phyloP scores from a whole-genome alignment of 2,329 filamentous ascomycete species.

The Orbilia javanica region DNA sequence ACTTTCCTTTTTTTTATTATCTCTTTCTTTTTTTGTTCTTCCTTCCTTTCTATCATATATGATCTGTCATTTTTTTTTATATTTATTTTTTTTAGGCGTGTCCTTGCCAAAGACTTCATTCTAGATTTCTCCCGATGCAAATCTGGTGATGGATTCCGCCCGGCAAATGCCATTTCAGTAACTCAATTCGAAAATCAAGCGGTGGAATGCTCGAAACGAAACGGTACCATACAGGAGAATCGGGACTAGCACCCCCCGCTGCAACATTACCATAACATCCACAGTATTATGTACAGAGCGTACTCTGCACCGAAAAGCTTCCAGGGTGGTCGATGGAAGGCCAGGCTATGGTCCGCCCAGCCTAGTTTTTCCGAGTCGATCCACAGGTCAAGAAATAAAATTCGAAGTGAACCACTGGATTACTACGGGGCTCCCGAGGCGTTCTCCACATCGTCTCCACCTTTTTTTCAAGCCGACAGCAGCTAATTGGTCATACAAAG shows the following conservation, averaged over 20 bases:
- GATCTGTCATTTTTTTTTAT: conserved; percentile 28
- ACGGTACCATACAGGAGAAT: conserved; percentile 25
- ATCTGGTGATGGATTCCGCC: conserved; percentile 22
- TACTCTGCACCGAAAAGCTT: not conserved
- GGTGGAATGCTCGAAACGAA: conserved; percentile 29
- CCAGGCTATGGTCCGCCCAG: conserved; percentile 21
- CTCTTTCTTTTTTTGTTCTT: no score
- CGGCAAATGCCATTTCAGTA: conserved; percentile 46
- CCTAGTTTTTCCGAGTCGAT: conserved; percentile 47
- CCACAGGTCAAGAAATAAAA: conserved; percentile 53
- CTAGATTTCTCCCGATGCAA: not conserved
- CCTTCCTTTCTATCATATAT: conserved; percentile 22
- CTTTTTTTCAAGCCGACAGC: conserved; percentile 13
- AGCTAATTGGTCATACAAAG: not conserved
- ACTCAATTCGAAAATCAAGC: conserved; percentile 32
- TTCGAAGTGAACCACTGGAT: conserved; percentile 49
- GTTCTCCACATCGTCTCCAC: conserved; percentile 46
- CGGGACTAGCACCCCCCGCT: conserved; percentile 11
- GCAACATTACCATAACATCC: not conserved
- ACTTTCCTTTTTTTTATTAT: not conserved
- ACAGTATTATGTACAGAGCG: no score
- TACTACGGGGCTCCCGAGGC: conserved; percentile 56
- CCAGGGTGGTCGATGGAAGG: conserved; percentile 8
- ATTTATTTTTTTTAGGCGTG: not conserved
- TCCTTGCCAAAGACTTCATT: not conserved